phyloP scores from a whole-genome alignment of 768 basidiomycete species.

The Xanthoconium stramineum region DNA sequence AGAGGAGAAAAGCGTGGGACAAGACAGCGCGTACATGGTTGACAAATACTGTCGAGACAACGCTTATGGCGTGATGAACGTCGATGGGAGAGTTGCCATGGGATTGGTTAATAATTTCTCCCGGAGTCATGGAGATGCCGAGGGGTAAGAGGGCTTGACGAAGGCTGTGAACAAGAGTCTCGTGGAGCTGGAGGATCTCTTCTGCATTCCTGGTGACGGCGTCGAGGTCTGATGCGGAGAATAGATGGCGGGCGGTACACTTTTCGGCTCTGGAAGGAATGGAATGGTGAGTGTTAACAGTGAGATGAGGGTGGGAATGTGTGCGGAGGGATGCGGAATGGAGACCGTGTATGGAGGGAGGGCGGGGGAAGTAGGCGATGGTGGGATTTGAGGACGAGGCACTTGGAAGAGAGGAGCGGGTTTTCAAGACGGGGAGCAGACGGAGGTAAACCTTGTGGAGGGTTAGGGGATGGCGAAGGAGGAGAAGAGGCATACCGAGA shows the following conservation, averaged over 20 bases:
- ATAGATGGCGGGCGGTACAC: slow-evolving; percentile 43
- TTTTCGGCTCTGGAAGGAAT: slow-evolving; percentile 29
- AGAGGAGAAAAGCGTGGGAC: neutral
- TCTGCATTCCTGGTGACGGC: slow-evolving; percentile 63
- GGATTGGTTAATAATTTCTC: slow-evolving; percentile 15
- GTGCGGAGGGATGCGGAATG: slow-evolving; percentile 43
- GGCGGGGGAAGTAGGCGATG: slow-evolving; percentile 34
- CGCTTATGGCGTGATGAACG: slow-evolving; percentile 36
- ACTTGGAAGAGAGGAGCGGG: slow-evolving; percentile 19
- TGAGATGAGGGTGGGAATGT: slow-evolving; percentile 41
- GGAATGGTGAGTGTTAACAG: slow-evolving; percentile 9
- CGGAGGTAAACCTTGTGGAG: slow-evolving; percentile 60
- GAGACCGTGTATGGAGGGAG: slow-evolving; percentile 38
- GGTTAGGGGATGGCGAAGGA: neutral
- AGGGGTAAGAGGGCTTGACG: slow-evolving; percentile 46
- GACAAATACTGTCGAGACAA: slow-evolving; percentile 54
- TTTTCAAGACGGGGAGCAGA: slow-evolving; percentile 48
- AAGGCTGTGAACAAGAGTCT: slow-evolving; percentile 59
- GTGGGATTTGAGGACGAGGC: slow-evolving; percentile 26
- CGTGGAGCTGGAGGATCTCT: slow-evolving; percentile 66
- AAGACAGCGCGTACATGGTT: slow-evolving; percentile 42
- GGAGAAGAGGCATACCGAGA: slow-evolving; percentile 50
- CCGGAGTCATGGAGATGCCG: slow-evolving; percentile 42
- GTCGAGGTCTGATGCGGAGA: slow-evolving; percentile 57
- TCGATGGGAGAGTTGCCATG: slow-evolving; percentile 31